phyloP scores from a whole-genome alignment of 2,329 filamentous ascomycete genomes.

The Monosporascus sp. region DNA sequence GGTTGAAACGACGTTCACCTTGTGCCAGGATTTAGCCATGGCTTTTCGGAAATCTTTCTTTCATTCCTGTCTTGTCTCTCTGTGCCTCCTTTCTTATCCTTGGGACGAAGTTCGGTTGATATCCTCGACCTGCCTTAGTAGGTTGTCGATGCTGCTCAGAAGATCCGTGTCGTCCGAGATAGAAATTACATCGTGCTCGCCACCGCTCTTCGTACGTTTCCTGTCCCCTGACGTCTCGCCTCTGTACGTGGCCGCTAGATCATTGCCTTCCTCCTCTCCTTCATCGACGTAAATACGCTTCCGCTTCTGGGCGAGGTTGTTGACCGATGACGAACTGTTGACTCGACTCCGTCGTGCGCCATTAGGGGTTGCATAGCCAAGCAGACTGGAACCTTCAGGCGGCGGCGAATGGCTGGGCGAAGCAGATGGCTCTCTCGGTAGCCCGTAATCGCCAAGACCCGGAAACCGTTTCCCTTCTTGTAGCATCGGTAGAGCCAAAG shows the following conservation, averaged over 20 bases:
- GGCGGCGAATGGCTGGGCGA: slow-evolving; percentile 15
- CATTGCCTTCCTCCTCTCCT: slow-evolving; percentile 13
- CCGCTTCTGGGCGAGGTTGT: slow-evolving; percentile 15
- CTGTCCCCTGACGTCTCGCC: slow-evolving; percentile 13
- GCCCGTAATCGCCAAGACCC: slow-evolving; percentile 31
- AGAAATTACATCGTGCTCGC: slow-evolving; percentile 3
- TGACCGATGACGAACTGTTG: slow-evolving; percentile 15
- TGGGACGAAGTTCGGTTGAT: not conserved
- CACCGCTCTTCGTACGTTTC: slow-evolving; percentile 21
- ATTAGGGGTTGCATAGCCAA: slow-evolving; percentile 4
- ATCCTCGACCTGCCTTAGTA: slow-evolving; percentile 18
- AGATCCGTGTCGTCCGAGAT: slow-evolving; percentile 16
- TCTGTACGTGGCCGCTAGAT: slow-evolving; percentile 13
- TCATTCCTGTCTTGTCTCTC: not conserved
- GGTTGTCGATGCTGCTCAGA: slow-evolving; percentile 19
- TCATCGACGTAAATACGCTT: slow-evolving; percentile 14
- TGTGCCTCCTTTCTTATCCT: not conserved
- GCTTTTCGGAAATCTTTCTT: not conserved
- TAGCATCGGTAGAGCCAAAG: slow-evolving; percentile 40
- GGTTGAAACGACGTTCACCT: too few species aligned
- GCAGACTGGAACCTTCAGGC: slow-evolving; percentile 1
- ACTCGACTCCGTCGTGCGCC: slow-evolving; percentile 1
- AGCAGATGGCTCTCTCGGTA: slow-evolving; percentile 16
- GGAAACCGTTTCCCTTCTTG: slow-evolving; percentile 34
- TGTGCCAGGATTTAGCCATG: not conserved